Conservation (phyloP, 805 yeast genomes). For the Komagataella pseudopastoris region DNA sequence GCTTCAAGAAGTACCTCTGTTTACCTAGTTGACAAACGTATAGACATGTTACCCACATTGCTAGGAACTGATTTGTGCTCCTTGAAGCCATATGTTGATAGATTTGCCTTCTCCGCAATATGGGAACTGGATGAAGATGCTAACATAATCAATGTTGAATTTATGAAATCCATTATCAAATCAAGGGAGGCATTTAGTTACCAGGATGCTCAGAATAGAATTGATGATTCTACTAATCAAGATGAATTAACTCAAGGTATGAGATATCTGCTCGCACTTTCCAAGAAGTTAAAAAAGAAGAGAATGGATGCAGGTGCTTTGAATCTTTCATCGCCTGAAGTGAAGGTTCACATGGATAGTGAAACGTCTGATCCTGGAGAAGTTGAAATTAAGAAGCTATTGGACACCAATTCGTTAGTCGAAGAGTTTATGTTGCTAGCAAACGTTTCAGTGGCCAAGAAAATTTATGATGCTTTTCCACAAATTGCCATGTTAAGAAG, state of each 20-base stretch:
- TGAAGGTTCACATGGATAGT: conserved; percentile 90
- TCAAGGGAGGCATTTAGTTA: conserved; percentile 93
- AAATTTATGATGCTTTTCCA: conserved; percentile 85
- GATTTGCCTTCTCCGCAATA: conserved; percentile 88
- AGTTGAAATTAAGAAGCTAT: conserved; percentile 77
- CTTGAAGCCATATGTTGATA: conserved; percentile 84
- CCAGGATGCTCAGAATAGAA: conserved; percentile 82
- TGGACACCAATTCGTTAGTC: conserved; percentile 90
- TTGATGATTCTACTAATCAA: conserved; percentile 61
- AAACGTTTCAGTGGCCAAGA: conserved; percentile 88
- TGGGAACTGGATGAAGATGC: conserved; percentile 93
- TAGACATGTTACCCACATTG: conserved; percentile 94
- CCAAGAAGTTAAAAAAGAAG: conserved; percentile 72
- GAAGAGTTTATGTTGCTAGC: conserved; percentile 98
- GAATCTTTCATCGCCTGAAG: conserved; percentile 95
- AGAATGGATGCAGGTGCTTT: conserved; percentile 93
- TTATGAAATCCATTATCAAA: conserved; percentile 75
- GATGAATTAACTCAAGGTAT: conserved; percentile 86
- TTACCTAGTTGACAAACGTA: conserved; percentile 92
- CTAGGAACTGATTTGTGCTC: conserved; percentile 95
- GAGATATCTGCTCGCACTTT: conserved; percentile 67
- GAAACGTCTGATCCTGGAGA: conserved; percentile 96
- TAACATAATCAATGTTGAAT: conserved; percentile 65
- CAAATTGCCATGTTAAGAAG: conserved; percentile 98
- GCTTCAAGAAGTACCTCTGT: conserved; percentile 96